Base-by-base conservation (phyloP, 1,284 basidiomycete species). In the Bjerkandera adusta region DNA sequence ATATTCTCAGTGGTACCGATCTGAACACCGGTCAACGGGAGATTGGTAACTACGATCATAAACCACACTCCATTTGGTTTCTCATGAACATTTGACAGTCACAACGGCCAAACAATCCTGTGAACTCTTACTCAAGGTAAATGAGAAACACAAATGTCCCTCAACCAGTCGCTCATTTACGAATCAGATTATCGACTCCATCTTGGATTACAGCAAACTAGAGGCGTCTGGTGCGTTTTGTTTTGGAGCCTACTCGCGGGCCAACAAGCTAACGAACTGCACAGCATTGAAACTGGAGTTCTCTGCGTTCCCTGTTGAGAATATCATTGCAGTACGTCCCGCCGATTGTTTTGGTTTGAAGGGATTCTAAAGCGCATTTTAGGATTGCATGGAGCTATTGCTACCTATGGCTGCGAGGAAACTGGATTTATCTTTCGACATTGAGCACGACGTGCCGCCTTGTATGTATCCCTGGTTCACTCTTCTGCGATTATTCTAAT, bases 41-140 rank as follows among this genome's bases (percentile, higher is more conserved):
- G 58, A 83, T 85, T 24, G 83, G 82, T 81, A 54, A 48, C 66
- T 40, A 38, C 49, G n/a, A 47, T 12, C 8, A n/a, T 16, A 10
- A 3, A 32, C 13, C 24, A 6, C 22, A 3, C n/a, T 10, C 10
- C 20, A 35, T 42, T 25, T 45, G 29, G 12, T 32, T 2, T 50
- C 48, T 40, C n/a, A 29, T 45, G 35, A 43, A 35, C 26, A 12
- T n/a, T 8, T 22, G 13, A 18, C 50, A 84, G 83, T 86, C 0
- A 80, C 84, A 71, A 85, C 83, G 4, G 83, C 83, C 0, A 85
- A 85, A 55, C 81, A 85, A 57, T 85, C 83, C 0, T 86, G 83
- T 59, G 83, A 85, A 57, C 67, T 85, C 12, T 62, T 86, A 26
- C 62, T 86, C 38, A 84, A 84, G 71, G 83, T 81, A 56, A 26